These are phyloP conservation scores for Lyophyllum decastes DNA, from an alignment of 768 basidiomycete genomes.

Conservation along the genomic window DNA sequence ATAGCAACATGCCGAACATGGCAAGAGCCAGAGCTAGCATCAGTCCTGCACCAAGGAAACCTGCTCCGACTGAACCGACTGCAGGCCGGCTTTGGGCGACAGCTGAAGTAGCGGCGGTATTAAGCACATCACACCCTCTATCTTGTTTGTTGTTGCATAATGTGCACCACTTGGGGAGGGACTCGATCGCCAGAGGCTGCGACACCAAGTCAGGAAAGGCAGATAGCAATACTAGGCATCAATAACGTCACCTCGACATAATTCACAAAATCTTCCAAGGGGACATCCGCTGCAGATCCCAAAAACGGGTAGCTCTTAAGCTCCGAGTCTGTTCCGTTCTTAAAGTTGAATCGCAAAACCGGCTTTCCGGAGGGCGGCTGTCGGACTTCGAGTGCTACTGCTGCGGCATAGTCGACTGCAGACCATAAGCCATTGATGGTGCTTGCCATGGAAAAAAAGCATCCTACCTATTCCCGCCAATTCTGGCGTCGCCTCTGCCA, in stretches of 20 bases:
- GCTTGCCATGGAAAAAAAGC: not conserved
- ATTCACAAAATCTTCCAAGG: constrained; percentile 51
- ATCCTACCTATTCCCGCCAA: constrained; percentile 60
- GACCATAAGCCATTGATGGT: not conserved
- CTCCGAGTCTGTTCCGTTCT: constrained; percentile 56
- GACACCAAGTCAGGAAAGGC: not conserved
- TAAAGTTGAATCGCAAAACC: constrained; percentile 65
- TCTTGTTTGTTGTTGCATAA: constrained; percentile 57
- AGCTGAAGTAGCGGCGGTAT: constrained; percentile 33
- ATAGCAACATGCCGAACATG: constrained; percentile 37
- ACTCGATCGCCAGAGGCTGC: constrained; percentile 52
- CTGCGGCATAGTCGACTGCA: constrained; percentile 63
- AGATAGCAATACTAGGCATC: not conserved
- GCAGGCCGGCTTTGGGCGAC: constrained; percentile 28
- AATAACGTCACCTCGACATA: constrained; percentile 31
- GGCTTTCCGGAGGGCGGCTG: constrained; percentile 45
- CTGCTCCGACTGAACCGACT: constrained; percentile 61
- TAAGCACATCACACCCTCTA: constrained; percentile 56
- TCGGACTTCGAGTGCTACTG: constrained; percentile 61
- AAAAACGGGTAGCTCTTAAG: constrained; percentile 54
- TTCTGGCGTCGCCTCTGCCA: constrained; percentile 47
- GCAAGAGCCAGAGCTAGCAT: constrained; percentile 42
- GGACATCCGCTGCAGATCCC: constrained; percentile 45
- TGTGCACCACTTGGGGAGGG: constrained; percentile 58
- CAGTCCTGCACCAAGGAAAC: constrained; percentile 65